Evolutionary conservation across 352 stramenopile genomes (phyloP), one percentile per base, ranked within the genome.

Genomic region (Globisporangium radiosum): DNA sequence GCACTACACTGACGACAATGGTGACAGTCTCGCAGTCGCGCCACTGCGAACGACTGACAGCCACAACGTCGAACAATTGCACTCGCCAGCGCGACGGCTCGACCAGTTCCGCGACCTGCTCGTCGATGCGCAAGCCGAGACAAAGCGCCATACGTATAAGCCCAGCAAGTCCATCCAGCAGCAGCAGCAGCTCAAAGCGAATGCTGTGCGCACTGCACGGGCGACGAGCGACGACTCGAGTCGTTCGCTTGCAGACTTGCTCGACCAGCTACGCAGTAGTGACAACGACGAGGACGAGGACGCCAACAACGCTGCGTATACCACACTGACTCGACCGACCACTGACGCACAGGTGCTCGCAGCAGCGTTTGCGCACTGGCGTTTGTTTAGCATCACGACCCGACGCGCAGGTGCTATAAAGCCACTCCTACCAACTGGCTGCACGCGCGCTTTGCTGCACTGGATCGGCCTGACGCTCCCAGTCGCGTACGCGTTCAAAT

Each of bases 51-150:
- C 25, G 25, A 33, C 25, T 33, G 25, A 33, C 25, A 33, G 25
- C 2, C 25, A 3, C 25, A 33, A 33, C 25, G 25, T 33, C 25
- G 25, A 2, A n/a, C 10, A 14, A 47, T 10, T 11, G 15, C 42
- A 14, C 7, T 9, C 39, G 39, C 39, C 39, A 47, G 10, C 42
- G 25, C 25, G 25, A n/a, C 42, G 15, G 42, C 49, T 49, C 1
- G 76, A 87, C 51, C 69, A 58, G 5, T 85, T 85, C 61, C 65
- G 73, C n/a, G 77, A 85, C 45, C 71, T 83, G 69, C 40, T 85
- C 11, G 25, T 33, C 25, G 25, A 33, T 33, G 25, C 25, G 25
- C 25, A 33, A 33, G 25, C 25, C 1, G 25, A 33, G 25, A 33
- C 25, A 33, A 33, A 33, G 25, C 25, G 25, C 25, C 25, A 33